A percentile compares a stretch with the other conserved stretches of the same genome.
Evolutionary conservation across 441 rosid species (phyloP).

Genomic region (Erodium trifolium): DNA sequence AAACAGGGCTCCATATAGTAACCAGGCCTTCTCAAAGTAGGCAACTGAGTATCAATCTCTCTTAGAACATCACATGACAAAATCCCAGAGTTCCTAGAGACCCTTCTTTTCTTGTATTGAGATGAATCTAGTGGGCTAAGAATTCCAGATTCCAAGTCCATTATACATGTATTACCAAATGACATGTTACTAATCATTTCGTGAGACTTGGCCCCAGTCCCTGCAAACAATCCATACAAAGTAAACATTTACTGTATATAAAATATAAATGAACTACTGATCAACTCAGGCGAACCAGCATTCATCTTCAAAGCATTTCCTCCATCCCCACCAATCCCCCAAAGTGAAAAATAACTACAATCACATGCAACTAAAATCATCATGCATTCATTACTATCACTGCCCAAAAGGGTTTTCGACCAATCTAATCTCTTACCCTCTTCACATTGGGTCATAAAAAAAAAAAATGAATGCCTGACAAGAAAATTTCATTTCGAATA

Average conservation of each 20-base stretch:
- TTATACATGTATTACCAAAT: constrained; percentile 17
- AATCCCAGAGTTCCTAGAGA: constrained; percentile 21
- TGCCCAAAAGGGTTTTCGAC: too few species aligned
- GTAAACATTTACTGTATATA: too few species aligned
- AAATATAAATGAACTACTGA: too few species aligned
- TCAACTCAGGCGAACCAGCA: neutral
- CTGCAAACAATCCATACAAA: neutral
- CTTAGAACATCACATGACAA: constrained; percentile 18
- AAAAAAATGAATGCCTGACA: neutral
- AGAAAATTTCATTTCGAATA: neutral
- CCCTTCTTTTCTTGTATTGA: constrained; percentile 45
- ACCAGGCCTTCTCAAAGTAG: constrained; percentile 40
- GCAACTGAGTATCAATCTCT: constrained; percentile 40
- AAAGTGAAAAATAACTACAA: neutral
- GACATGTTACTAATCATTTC: neutral
- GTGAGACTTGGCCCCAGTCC: too few species aligned
- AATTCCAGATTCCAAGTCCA: constrained; percentile 22
- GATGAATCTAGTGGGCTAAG: constrained; percentile 21
- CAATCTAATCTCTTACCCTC: too few species aligned
- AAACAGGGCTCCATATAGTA: constrained; percentile 63
- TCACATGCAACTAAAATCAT: neutral
- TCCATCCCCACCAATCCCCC: neutral
- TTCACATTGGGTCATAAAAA: too few species aligned
- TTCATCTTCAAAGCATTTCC: neutral
- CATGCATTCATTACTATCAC: too few species aligned